phyloP scores from a whole-genome alignment of 345 rosid species.

The Populus deltoides region DNA sequence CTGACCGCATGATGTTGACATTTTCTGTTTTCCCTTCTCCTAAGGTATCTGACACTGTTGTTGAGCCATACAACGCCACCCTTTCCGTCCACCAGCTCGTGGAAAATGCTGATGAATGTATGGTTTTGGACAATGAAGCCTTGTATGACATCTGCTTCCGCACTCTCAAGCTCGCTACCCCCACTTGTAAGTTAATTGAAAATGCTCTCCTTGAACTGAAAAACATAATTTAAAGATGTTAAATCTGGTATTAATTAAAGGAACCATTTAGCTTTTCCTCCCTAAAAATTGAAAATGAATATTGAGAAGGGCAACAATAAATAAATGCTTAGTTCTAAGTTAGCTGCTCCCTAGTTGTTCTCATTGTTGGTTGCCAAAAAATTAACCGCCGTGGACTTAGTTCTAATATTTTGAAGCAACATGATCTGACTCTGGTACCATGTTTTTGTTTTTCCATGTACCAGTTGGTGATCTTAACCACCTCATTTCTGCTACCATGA shows the following conservation, averaged over 20 bases:
- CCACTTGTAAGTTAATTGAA: conserved; percentile 18
- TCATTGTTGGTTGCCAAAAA: background rate
- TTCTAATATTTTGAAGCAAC: background rate
- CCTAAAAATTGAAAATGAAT: background rate
- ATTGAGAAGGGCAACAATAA: background rate
- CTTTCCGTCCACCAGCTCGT: conserved; percentile 30
- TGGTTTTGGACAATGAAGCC: conserved; percentile 31
- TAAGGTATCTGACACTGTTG: conserved; percentile 27
- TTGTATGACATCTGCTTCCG: conserved; percentile 30
- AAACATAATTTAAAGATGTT: background rate
- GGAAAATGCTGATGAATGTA: conserved; percentile 26
- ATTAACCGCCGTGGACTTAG: background rate
- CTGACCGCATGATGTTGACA: conserved; percentile 30
- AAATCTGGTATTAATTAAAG: background rate
- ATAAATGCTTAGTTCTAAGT: background rate
- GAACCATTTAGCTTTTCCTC: background rate
- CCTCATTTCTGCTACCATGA: conserved; percentile 30
- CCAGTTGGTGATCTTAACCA: conserved; percentile 31
- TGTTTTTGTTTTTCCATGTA: background rate
- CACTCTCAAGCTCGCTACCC: conserved; percentile 28
- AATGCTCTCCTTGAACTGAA: background rate
- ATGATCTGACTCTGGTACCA: background rate
- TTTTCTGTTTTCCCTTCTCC: conserved; percentile 29
- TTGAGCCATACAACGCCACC: conserved; percentile 27
- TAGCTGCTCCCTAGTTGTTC: background rate